Percentiles rank a stretch among this genome's conserved stretches.
Conservation (phyloP, 805 yeast species). For the Zygotorulaspora florentina region DNA sequence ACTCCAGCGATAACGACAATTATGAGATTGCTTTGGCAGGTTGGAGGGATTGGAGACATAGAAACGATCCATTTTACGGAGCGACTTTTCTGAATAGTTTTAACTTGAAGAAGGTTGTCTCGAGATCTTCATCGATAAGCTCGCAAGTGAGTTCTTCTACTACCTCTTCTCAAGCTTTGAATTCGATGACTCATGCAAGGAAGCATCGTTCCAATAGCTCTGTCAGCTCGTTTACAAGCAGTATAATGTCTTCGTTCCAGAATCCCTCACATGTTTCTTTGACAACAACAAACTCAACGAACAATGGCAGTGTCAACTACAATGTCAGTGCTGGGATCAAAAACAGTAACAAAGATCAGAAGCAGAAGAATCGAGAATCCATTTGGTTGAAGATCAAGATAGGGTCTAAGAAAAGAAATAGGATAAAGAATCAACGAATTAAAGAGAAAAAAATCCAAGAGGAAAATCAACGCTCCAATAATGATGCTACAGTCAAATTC, state of each 20-base stretch:
- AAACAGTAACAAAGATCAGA: neutral
- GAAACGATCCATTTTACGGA: slow-evolving; percentile 64
- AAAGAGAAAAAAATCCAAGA: slow-evolving; percentile 1
- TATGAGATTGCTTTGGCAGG: slow-evolving; percentile 53
- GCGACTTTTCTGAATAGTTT: slow-evolving; percentile 35
- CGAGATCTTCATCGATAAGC: slow-evolving; percentile 24
- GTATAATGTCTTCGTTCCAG: slow-evolving; percentile 32
- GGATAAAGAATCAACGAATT: slow-evolving; percentile 4
- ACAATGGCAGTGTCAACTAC: slow-evolving; percentile 1
- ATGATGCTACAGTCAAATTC: slow-evolving; percentile 4
- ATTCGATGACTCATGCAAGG: slow-evolving; percentile 7
- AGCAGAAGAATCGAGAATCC: slow-evolving; percentile 6
- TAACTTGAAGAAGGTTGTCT: slow-evolving; percentile 20
- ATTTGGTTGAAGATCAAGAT: slow-evolving; percentile 22
- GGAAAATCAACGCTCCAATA: slow-evolving; percentile 1
- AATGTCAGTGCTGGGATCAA: neutral
- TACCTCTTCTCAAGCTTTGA: slow-evolving; percentile 2
- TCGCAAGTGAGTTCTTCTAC: slow-evolving; percentile 14
- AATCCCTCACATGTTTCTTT: slow-evolving; percentile 22
- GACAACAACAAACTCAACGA: slow-evolving; percentile 10
- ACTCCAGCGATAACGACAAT: slow-evolving; percentile 10
- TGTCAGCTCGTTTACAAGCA: slow-evolving; percentile 29
- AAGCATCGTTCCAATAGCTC: slow-evolving; percentile 29
- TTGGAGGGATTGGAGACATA: slow-evolving; percentile 89
- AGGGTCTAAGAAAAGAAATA: slow-evolving; percentile 13